These are phyloP conservation scores for Pelargonium fulgidum DNA, from an alignment of 441 rosid genomes.

Conservation along the genomic window DNA sequence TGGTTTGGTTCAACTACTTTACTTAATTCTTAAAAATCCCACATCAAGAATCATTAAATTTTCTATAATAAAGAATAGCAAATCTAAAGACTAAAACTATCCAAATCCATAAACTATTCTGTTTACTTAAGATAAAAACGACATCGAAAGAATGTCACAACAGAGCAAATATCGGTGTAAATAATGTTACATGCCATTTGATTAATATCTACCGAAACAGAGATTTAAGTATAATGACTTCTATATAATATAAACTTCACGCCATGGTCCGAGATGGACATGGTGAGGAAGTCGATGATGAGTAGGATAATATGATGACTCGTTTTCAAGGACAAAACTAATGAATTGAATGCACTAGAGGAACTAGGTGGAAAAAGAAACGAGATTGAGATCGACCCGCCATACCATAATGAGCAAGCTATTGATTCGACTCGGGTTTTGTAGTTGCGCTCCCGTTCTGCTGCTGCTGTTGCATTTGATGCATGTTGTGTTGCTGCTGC, in stretches of 20 bases:
- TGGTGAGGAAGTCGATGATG: not conserved
- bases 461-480: conserved; percentile 15
- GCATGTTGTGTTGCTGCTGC: too few relatives aligned
- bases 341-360: conserved; percentile 42
- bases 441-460: conserved; percentile 40
- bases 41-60: too few relatives aligned
- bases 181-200: not conserved
- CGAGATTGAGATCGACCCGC: not conserved
- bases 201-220: not conserved
- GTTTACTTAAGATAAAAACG: too few relatives aligned
- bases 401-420: conserved; percentile 18
- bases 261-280: conserved; percentile 26
- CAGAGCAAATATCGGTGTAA: not conserved
- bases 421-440: conserved; percentile 50
- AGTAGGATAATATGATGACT: conserved; percentile 10
- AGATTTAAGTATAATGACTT: conserved; percentile 18
- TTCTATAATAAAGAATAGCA: too few relatives aligned
- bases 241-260: conserved; percentile 24
- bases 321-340: conserved; percentile 31
- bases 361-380: conserved; percentile 16
- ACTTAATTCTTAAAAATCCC: too few relatives aligned
- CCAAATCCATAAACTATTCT: too few relatives aligned
- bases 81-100: too few relatives aligned
- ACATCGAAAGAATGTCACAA: not conserved
- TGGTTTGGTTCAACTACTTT: too few relatives aligned